phyloP scores from a whole-genome alignment of 2,329 filamentous ascomycete genomes.

The Geoglossum cookeanum region DNA sequence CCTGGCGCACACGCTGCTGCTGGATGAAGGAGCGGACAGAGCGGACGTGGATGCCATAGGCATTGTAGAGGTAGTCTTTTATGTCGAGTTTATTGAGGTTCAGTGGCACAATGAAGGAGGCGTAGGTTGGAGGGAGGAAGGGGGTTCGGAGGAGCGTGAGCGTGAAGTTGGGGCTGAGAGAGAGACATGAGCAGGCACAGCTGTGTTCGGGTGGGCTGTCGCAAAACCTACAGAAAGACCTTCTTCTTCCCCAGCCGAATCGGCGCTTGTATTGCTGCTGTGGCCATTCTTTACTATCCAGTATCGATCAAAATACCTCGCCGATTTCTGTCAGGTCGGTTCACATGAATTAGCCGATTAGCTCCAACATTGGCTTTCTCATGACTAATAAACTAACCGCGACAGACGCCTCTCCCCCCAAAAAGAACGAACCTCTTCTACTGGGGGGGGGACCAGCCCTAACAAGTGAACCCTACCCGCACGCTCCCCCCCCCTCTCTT shows the following conservation, averaged over 20 bases:
- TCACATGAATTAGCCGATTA: too few species aligned
- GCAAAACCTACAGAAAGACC: conserved; percentile 32
- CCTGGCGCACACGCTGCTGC: conserved; percentile 41
- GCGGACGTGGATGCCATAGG: conserved; percentile 56
- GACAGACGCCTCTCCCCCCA: background rate
- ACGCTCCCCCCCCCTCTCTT: too few species aligned
- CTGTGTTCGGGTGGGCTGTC: background rate
- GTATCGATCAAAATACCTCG: too few species aligned
- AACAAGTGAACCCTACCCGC: too few species aligned
- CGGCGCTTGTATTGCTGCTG: background rate
- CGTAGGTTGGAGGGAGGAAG: conserved; percentile 57
- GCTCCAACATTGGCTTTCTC: too few species aligned
- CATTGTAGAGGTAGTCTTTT: conserved; percentile 80
- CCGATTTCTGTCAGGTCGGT: too few species aligned
- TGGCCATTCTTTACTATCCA: background rate
- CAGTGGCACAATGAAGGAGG: conserved; percentile 78
- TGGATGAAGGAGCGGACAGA: conserved; percentile 66
- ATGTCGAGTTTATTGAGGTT: conserved; percentile 92
- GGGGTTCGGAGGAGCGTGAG: conserved; percentile 60
- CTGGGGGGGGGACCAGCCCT: too few species aligned
- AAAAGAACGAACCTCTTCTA: background rate
- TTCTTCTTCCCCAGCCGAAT: conserved; percentile 27
- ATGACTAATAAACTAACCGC: background rate
- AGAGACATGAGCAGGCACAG: background rate
- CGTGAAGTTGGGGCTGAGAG: conserved; percentile 55